Base-by-base conservation (phyloP, 164 flowering plant genomes). In the Tetracentron sinense region DNA sequence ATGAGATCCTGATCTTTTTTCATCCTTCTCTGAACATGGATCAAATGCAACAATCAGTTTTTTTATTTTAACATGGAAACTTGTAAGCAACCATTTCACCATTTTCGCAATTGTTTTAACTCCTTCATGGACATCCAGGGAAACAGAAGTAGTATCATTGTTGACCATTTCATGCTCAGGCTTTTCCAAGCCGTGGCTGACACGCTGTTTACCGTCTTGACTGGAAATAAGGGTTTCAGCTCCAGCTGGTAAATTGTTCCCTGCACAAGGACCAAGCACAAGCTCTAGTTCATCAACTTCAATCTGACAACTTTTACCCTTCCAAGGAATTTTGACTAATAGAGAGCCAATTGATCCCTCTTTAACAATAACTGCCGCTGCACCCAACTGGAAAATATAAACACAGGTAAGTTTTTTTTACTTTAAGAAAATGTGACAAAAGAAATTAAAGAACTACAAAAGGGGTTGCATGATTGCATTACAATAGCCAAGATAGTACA, bases 321-420 rank as follows among this genome's bases (percentile, higher is more conserved):
- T 94, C 96, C 96, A 89, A 11, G 94, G 97, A 81, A 95, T 61
- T 73, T 74, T 83, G 15, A 85, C 75, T 60, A 70, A 44, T 27
- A 95, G 61, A 20, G 92, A 83, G 20, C 89, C 87, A 68, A 95
- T 85, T 2, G 97, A 95, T 27, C 99, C 97, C 72, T 90, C 99
- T 75, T 82, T 85, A 42, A 95, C 75, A 28, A 69, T 64, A 58
- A 95, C 22, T 19, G 80, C 75, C 22, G 85, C 71, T 30, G 77
- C 74, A 61, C 84, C 85, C 61, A 91, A 62, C 99, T 94, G 81
- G 42, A 77, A 71, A 69, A 48, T 8, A 54, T 5, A 55, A 38
- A 38, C 44, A 38, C 14, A 16, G 44, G 4, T 1, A 8, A 38
- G 8, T 12, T 16, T 38, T 38, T 38, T 38, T 12, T 1, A 38